A percentile compares a stretch with the other conserved stretches of the same genome.
phyloP scores from a whole-genome alignment of 1,139 yeast species.

The Taphrina populina region DNA sequence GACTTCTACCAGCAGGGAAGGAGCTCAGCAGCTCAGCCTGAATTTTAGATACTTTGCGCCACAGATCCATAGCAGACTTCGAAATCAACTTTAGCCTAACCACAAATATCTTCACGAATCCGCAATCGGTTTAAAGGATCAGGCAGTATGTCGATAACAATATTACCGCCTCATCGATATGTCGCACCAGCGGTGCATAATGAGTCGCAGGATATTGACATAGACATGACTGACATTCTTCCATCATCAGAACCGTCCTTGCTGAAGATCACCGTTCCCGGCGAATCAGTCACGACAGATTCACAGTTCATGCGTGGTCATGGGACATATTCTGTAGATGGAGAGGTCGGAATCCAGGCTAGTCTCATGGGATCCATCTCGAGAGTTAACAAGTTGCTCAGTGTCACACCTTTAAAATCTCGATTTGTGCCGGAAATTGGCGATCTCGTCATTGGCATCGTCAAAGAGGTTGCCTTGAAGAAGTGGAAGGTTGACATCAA shows the following conservation, averaged over 20 bases:
- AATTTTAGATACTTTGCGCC: no score
- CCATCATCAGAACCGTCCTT: conserved; percentile 26
- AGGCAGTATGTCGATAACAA: conserved; percentile 18
- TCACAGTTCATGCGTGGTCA: conserved; percentile 99
- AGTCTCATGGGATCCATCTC: conserved; percentile 90
- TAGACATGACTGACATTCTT: conserved; percentile 49
- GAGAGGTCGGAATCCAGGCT: conserved; percentile 66
- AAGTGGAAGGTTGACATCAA: conserved; percentile 98
- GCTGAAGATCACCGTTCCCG: conserved; percentile 72
- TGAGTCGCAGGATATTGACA: conserved; percentile 45
- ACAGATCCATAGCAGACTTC: no score
- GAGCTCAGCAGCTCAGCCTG: no score
- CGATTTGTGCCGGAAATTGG: conserved; percentile 79
- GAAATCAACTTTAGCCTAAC: no score
- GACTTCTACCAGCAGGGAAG: no score
- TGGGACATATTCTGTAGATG: conserved; percentile 73
- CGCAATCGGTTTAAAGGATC: no score
- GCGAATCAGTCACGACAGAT: conserved; percentile 94
- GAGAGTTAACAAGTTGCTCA: conserved; percentile 78
- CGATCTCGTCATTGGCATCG: conserved; percentile 90
- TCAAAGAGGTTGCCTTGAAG: conserved; percentile 88
- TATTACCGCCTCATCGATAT: conserved; percentile 16
- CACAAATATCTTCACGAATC: no score
- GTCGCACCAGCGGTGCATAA: not conserved
- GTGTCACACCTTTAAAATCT: conserved; percentile 83